Base-by-base conservation (phyloP, 1,139 yeast species). In the Suhomyces anneliseae region DNA sequence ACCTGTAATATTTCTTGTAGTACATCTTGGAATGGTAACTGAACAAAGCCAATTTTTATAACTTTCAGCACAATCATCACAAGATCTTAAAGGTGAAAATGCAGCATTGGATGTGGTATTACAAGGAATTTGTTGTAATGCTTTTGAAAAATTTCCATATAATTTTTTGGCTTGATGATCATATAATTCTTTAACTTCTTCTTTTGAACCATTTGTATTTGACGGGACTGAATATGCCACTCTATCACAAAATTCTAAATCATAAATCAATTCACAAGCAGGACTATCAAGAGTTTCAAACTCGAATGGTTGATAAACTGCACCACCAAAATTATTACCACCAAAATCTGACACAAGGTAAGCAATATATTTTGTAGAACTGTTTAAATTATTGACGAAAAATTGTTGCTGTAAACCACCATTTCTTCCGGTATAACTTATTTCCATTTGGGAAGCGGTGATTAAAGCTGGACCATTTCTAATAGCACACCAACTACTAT, bases 151-250 rank as follows among this genome's bases (percentile, higher is more conserved):
- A 61, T 88, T 88, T 9, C 65, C 57, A 62, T 79, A 93, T 24
- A 82, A 60, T 0, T 64, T 61, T 14, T 59, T 55, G 0, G 97
- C 93, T 53, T 82, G 70, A 38, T 70, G 57, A 59, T 93, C 97
- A 61, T 90, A 93, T 24, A 78, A 57, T 0, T 45, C 15, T 34
- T 51, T 60, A n/a, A 74, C 54, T 3, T 59, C 64, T 2, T 54
- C 59, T 27, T 60, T 61, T 12, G 60, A 34, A 7, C 51, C 49
- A 8, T 54, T 47, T n/a, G 58, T 59, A 46, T 82, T 69, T 4
- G 85, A 81, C 0, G 98, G 99, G 0, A 89, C 97, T 1, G 96
- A 79, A 65, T 90, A 93, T 0, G 97, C 95, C 34, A 92, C 95
- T 43, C 82, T 81, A 34, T 75, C 66, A 65, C 99, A 93, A 60